Base-by-base conservation (phyloP, 331 rosid genomes). In the Dryas integrifolia region DNA sequence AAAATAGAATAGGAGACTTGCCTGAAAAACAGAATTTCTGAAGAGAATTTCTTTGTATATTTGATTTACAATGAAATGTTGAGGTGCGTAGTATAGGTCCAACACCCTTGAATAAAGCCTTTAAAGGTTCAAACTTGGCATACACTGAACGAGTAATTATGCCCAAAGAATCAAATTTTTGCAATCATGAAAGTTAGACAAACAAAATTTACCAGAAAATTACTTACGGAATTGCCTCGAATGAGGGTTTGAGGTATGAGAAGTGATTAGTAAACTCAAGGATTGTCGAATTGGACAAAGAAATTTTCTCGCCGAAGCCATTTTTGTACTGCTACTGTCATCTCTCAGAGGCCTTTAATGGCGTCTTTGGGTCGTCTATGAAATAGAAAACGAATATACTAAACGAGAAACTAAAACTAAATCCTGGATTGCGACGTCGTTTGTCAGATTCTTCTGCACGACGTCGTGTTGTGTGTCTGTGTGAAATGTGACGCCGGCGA, bases 11-110 rank as follows among this genome's bases (percentile, higher is more conserved):
- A 8, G 46, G 5, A 35, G 48, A 59, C 72, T 58, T 77, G 79
- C 96, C 89, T 60, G 82, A 74, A 80, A 83, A 45, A 6, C 67
- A 70, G 72, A 59, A 45, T 78, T 58, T 84, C 11, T 71, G 78
- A 3, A 70, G 79, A 80, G 24, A 76, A 47, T 60, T 78, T 48
- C 72, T 21, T 16, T 76, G 75, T 21, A 51, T 10, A 57, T 10
- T 58, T 9, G 72, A 60, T 30, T 11, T 65, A 43, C 70, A 58
- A 26, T 73, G 82, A 73, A 76, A 57, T 16, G 69, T 9, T 53
- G 80, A 70, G 79, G 79, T 65, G 48, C 72, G 74, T 7, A 73
- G 66, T 15, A 77, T 58, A 46, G 76, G 77, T 62, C 74, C 67
- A 24, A 73, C 21, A 65, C 70, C 67, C 61, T 79, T 81, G 38